phyloP scores from a whole-genome alignment of 306 rosid species.

The Fagus sylvatica region DNA sequence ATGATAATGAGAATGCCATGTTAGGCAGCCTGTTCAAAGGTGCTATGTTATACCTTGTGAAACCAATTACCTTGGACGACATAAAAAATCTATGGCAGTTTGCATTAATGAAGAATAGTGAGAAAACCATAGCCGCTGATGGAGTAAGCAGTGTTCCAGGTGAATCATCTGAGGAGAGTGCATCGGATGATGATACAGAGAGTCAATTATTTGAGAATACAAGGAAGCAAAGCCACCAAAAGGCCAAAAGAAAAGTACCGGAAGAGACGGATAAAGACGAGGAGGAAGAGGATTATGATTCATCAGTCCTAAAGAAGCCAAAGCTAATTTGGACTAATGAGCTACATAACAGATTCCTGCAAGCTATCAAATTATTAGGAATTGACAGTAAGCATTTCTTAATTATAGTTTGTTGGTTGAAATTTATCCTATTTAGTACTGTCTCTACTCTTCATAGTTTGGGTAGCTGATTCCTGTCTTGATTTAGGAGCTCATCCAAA shows the following conservation, averaged over 20 bases:
- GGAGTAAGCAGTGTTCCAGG: neutral
- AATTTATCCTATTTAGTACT: too few relatives aligned
- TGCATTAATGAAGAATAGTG: neutral
- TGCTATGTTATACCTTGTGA: conserved; percentile 26
- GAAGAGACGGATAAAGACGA: neutral
- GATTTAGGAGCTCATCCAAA: conserved; percentile 39
- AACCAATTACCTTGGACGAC: conserved; percentile 25
- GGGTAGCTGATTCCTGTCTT: conserved; percentile 22
- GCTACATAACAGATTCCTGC: conserved; percentile 36
- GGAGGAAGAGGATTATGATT: neutral
- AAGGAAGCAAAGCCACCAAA: neutral
- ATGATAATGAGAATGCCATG: conserved; percentile 16
- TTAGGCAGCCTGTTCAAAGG: conserved; percentile 31
- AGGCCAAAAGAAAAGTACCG: conserved; percentile 11
- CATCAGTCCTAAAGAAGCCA: conserved; percentile 19
- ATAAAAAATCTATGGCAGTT: conserved; percentile 42
- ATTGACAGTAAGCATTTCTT: conserved; percentile 26
- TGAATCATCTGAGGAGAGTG: neutral
- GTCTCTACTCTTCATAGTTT: neutral
- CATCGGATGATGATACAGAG: neutral
- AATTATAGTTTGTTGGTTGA: too few relatives aligned
- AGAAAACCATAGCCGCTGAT: neutral
- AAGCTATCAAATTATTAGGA: conserved; percentile 30
- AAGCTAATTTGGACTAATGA: conserved; percentile 37
- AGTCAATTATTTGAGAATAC: neutral